Evolutionary conservation across 176 grass and related monocot species (phyloP).

Genomic region (Eleusine coracana): DNA sequence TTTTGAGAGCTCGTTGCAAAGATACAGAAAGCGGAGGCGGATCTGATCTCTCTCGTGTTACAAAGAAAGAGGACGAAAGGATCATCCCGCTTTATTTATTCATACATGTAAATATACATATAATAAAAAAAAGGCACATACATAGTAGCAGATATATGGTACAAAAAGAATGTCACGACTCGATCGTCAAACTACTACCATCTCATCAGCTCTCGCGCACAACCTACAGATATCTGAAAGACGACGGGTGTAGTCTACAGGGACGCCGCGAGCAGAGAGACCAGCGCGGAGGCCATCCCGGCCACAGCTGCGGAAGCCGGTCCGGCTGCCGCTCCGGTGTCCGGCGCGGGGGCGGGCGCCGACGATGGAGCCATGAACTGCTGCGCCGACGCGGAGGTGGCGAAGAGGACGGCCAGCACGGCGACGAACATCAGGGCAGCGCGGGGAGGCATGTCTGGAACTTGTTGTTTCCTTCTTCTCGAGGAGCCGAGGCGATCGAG

Average conservation of each 20-base stretch:
- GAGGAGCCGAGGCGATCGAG: no score
- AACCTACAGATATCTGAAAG: background rate
- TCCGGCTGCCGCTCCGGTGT: background rate
- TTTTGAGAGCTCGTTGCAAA: background rate
- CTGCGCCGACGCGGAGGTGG: slow-evolving; percentile 20
- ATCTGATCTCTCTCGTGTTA: no score
- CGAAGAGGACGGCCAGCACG: background rate
- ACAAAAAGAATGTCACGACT: background rate
- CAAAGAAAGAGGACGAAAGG: background rate
- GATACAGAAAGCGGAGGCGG: background rate
- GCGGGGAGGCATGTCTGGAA: slow-evolving; percentile 36
- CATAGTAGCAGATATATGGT: background rate
- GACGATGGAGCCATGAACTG: slow-evolving; percentile 32
- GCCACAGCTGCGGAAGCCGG: slow-evolving; percentile 2
- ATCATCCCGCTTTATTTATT: background rate
- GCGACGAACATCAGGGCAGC: slow-evolving; percentile 11
- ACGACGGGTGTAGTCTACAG: background rate
- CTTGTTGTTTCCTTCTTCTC: background rate
- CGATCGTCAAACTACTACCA: background rate
- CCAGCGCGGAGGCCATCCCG: slow-evolving; percentile 13
- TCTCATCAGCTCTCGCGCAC: background rate
- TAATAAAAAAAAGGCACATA: background rate
- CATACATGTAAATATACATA: background rate
- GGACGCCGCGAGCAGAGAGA: slow-evolving; percentile 17
- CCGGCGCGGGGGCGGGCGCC: slow-evolving; percentile 27